phyloP scores from a whole-genome alignment of 2,329 filamentous ascomycete genomes.

The Ascomycota sp. region DNA sequence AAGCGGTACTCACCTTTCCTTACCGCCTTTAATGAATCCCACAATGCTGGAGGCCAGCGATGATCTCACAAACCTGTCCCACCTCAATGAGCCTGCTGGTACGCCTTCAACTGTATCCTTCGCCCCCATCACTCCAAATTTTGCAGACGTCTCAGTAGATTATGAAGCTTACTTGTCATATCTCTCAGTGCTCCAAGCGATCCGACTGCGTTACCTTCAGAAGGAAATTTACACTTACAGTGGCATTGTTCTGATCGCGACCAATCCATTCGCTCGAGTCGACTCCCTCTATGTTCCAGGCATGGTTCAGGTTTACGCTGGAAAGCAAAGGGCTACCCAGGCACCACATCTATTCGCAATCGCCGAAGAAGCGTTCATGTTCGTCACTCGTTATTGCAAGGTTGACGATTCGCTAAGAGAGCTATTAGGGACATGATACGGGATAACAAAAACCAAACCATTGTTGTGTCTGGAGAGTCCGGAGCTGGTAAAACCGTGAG shows the following conservation, averaged over 20 bases:
- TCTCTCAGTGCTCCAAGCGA: slow-evolving; percentile 68
- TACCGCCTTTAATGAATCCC: slow-evolving; percentile 94
- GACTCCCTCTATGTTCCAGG: slow-evolving; percentile 96
- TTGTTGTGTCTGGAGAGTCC: slow-evolving; percentile 97
- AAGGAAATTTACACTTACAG: slow-evolving; percentile 99
- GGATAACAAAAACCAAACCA: slow-evolving; percentile 87
- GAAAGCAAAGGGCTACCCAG: slow-evolving; percentile 87
- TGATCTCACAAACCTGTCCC: slow-evolving; percentile 88
- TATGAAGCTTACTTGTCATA: slow-evolving; percentile 2
- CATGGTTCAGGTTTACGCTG: slow-evolving; percentile 98
- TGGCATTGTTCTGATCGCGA: slow-evolving; percentile 93
- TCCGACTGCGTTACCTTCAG: slow-evolving; percentile 86
- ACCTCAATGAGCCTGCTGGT: slow-evolving; percentile 96
- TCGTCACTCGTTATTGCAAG: slow-evolving; percentile 15
- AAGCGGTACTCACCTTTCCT: slow-evolving; percentile 49
- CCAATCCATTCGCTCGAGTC: slow-evolving; percentile 90
- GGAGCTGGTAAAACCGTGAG: slow-evolving; percentile 98
- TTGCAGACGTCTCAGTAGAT: no score
- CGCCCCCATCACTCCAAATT: no score
- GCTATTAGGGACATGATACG: slow-evolving; percentile 75
- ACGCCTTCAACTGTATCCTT: slow-evolving; percentile 9
- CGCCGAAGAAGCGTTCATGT: slow-evolving; percentile 95
- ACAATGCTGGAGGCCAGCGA: slow-evolving; percentile 96
- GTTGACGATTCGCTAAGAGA: slow-evolving; percentile 13
- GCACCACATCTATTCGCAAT: slow-evolving; percentile 97